Conservation (phyloP, 2,329 filamentous ascomycete species). For the Ascochyta rabiei region DNA sequence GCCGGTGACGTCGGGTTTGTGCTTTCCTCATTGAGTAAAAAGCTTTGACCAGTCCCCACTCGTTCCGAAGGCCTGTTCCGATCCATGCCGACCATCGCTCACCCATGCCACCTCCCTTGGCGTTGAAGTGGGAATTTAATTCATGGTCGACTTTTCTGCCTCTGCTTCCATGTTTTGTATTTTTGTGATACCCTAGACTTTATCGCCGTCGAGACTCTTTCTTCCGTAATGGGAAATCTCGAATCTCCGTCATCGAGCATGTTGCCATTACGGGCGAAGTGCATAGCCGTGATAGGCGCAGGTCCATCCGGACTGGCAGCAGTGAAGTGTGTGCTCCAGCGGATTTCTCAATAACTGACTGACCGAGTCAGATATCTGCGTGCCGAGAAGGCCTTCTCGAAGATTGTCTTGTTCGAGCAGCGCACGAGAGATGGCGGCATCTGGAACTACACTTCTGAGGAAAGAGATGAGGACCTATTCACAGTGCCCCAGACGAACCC, state of each 20-base stretch:
- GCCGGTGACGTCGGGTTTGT: conserved; percentile 16
- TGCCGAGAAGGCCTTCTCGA: conserved; percentile 72
- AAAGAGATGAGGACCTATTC: conserved; percentile 54
- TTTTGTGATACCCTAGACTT: conserved; percentile 3
- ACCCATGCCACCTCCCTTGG: conserved; percentile 8
- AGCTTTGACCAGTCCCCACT: conserved; percentile 5
- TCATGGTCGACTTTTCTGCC: background rate
- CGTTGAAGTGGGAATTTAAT: background rate
- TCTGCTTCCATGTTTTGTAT: background rate
- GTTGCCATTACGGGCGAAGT: conserved; percentile 54
- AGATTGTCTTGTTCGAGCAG: conserved; percentile 82
- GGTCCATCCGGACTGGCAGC: conserved; percentile 79
- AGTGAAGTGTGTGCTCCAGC: conserved; percentile 62
- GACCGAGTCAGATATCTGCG: conserved; percentile 64
- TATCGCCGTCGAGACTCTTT: no score
- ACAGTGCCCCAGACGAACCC: conserved; percentile 71
- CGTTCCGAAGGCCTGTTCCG: conserved; percentile 21
- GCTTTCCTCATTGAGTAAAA: background rate
- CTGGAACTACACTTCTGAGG: conserved; percentile 76
- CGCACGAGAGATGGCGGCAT: conserved; percentile 77
- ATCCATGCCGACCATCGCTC: conserved; percentile 14
- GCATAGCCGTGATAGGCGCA: conserved; percentile 80
- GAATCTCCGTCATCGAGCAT: conserved; percentile 16
- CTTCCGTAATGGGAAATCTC: background rate
- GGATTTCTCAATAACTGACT: background rate